A percentile compares a stretch with the other conserved stretches of the same genome.
Evolutionary conservation across 73 alveolate species (phyloP).

Genomic region (Paramecium tetraurelia): DNA sequence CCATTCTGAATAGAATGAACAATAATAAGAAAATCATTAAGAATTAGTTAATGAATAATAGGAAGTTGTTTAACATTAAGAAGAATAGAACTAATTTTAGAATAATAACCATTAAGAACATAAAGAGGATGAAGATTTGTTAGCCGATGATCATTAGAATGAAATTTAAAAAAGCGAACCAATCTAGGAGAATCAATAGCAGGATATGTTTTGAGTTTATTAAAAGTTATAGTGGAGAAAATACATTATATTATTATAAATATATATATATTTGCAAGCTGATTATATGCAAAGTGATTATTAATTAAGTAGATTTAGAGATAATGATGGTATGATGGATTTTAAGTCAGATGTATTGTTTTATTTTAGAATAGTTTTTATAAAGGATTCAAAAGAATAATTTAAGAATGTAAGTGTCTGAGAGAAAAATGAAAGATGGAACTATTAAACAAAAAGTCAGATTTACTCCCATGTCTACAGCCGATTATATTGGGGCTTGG

Average conservation of each 20-base stretch:
- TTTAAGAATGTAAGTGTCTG: neutral
- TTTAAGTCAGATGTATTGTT: neutral
- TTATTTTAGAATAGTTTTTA: neutral
- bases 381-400: neutral
- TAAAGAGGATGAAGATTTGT: neutral
- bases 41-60: neutral
- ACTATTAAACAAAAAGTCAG: neutral
- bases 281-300: neutral
- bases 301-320: too few species aligned
- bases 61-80: neutral
- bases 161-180: neutral
- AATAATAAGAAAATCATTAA: neutral
- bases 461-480: neutral
- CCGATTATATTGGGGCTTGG: neutral
- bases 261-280: neutral
- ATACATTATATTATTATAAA: neutral
- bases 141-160: neutral
- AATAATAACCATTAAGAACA: neutral
- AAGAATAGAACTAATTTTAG: neutral
- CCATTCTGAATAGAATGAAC: neutral
- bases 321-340: neutral
- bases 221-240: neutral
- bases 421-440: neutral
- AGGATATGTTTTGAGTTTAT: neutral
- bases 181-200: neutral